Percentiles rank a stretch among this genome's conserved stretches.
phyloP scores from a whole-genome alignment of 345 rosid genomes.

The Eucalyptus albens region DNA sequence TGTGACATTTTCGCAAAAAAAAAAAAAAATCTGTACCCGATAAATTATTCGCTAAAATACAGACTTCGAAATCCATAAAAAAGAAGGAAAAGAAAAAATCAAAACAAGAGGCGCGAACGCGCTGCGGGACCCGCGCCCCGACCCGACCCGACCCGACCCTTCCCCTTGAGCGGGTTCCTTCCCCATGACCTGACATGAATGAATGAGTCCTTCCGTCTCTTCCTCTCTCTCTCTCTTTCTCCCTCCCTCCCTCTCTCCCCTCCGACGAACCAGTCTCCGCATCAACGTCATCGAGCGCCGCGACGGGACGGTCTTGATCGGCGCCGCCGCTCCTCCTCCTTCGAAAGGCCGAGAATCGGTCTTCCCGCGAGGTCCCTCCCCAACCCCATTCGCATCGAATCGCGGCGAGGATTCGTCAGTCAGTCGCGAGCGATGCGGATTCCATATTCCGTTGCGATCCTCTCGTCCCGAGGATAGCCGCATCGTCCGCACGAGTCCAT shows the following conservation, averaged over 20 bases:
- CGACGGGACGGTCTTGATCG: not conserved
- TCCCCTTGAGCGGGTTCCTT: not conserved
- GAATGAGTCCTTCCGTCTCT: not conserved
- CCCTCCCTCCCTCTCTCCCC: not conserved
- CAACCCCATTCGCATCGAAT: not conserved
- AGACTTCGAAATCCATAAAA: not conserved
- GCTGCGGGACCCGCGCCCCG: not conserved
- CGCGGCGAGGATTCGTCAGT: not conserved
- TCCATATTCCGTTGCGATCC: not conserved
- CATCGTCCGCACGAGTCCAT: not conserved
- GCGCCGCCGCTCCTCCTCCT: not conserved
- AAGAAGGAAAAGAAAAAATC: not conserved
- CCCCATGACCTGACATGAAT: not conserved
- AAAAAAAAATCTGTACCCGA: not conserved
- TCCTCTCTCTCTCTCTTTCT: not conserved
- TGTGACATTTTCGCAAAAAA: no score
- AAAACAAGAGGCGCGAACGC: not conserved
- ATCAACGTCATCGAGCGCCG: not conserved
- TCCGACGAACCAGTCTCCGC: not conserved
- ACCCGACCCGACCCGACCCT: not conserved
- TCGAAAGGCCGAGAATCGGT: not conserved
- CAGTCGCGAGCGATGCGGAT: not conserved
- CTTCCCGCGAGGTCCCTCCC: not conserved
- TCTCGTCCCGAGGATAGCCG: not conserved
- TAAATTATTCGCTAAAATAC: not conserved